Conservation (phyloP, 768 basidiomycete species). For the Podaxis sp. region DNA sequence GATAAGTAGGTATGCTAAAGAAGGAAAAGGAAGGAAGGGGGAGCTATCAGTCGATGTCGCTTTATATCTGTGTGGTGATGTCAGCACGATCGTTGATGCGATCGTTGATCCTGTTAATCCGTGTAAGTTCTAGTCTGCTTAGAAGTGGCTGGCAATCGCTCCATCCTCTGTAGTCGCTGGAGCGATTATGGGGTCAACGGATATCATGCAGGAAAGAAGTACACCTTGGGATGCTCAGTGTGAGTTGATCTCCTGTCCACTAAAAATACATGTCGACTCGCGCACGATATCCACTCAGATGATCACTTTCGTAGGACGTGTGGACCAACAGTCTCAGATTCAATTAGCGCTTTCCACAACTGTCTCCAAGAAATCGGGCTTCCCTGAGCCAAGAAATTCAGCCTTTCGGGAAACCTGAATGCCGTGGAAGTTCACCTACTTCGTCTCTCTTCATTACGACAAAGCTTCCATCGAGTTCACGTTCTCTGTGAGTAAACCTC, state of each 20-base stretch:
- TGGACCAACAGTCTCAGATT: slow-evolving; percentile 9
- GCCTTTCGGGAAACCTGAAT: background rate
- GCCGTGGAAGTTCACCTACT: slow-evolving; percentile 32
- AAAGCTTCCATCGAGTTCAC: slow-evolving; percentile 52
- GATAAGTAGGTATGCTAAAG: no score
- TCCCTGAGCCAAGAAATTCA: slow-evolving; percentile 6
- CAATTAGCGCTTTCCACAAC: slow-evolving; percentile 15
- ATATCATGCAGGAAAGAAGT: no score
- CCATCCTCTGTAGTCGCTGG: no score
- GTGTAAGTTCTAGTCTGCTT: no score
- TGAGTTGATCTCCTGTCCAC: background rate
- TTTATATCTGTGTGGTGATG: no score
- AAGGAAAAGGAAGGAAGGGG: no score
- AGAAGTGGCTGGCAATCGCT: no score
- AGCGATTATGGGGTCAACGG: no score
- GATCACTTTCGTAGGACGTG: slow-evolving; percentile 20
- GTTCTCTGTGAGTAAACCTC: slow-evolving; percentile 37
- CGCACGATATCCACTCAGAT: background rate
- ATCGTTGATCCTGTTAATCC: no score
- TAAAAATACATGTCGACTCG: background rate
- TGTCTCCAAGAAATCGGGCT: slow-evolving; percentile 18
- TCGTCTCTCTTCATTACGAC: slow-evolving; percentile 67
- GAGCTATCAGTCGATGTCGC: no score
- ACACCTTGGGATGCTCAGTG: background rate
- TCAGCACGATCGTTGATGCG: no score